Evolutionary conservation across 208 protist species (phyloP), one percentile per base, ranked within the genome.

Genomic region (Trypanosoma lewisi): DNA sequence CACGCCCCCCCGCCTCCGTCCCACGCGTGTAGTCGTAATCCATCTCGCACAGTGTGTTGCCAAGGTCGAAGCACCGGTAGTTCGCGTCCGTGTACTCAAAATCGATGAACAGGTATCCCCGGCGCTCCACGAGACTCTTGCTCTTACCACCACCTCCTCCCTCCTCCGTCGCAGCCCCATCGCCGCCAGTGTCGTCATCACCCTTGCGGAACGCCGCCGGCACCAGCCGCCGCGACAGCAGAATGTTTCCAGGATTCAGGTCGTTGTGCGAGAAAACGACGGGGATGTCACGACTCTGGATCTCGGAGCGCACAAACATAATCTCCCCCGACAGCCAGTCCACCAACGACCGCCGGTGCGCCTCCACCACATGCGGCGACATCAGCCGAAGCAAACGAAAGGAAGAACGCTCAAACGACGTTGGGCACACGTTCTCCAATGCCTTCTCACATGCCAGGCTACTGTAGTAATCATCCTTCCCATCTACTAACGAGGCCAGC

Each of bases 31-130:
- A 94, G 66, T 90, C 83, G 64, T 89, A 86, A 73, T 94, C 87
- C 41, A 94, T 59, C 75, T 94, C 87, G 63, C 87, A 94, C 28
- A 94, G 73, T 14, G 78, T 86, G 78, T 94, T 94, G 50, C 82
- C 87, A 25, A 94, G 75, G 60, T 94, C 87, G 59, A 78, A 82
- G 78, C 81, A 88, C 54, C 84, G 81, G 60, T 91, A 91, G 75
- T 94, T 94, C 34, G 77, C 82, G 53, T 91, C 87, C 23, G 82
- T 77, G 74, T 94, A 94, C 70, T 94, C 84, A 79, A 90, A 94
- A 66, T 94, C 87, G 49, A 94, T 91, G 41, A 89, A 86, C 23
- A 94, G 53, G 54, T 89, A 59, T 21, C 87, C 83, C 37, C 82
- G 83, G 50, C 78, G 77, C 62, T 89, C 82, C 23, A 93, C 86